A percentile compares a stretch with the other conserved stretches of the same genome.
Evolutionary conservation across 805 yeast species (phyloP).

Genomic region (Metschnikowia similis): DNA sequence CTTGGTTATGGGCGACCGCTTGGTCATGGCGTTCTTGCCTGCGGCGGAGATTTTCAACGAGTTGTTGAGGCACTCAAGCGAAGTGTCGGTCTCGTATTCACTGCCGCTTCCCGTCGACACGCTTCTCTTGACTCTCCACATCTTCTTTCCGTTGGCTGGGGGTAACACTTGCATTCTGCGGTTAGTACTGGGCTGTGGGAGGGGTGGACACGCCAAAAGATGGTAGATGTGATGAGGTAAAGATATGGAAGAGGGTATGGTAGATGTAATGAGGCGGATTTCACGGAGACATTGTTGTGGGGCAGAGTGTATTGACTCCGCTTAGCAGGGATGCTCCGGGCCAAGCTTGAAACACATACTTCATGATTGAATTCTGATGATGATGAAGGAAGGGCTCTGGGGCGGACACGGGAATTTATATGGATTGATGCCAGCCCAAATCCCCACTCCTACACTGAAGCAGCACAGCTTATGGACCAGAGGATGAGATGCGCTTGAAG

Average conservation of each 20-base stretch:
- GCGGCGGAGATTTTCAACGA: constrained; percentile 41
- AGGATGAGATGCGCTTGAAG: constrained; percentile 3
- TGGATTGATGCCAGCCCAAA: not conserved
- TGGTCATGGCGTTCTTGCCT: constrained; percentile 29
- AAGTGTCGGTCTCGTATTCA: constrained; percentile 17
- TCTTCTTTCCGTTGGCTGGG: constrained; percentile 43
- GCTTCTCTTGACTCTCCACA: constrained; percentile 42
- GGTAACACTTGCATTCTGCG: constrained; percentile 25
- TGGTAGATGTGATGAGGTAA: not conserved
- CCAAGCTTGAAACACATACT: not conserved
- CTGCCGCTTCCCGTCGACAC: constrained; percentile 14
- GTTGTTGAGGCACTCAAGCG: constrained; percentile 39
- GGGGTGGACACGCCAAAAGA: not conserved
- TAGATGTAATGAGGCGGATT: not conserved
- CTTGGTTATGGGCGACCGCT: constrained; percentile 35
- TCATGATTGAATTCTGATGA: not conserved
- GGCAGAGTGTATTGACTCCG: no score
- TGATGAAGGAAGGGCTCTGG: not conserved
- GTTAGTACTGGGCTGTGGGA: not conserved
- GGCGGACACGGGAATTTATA: constrained; percentile 4
- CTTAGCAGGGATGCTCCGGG: no score
- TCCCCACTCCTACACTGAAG: not conserved
- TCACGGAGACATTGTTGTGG: no score
- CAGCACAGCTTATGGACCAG: not conserved
- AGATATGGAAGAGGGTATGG: not conserved